These are phyloP conservation scores for Shiraia bambusicola DNA, from an alignment of 2,329 filamentous ascomycete genomes.

Conservation along the genomic window DNA sequence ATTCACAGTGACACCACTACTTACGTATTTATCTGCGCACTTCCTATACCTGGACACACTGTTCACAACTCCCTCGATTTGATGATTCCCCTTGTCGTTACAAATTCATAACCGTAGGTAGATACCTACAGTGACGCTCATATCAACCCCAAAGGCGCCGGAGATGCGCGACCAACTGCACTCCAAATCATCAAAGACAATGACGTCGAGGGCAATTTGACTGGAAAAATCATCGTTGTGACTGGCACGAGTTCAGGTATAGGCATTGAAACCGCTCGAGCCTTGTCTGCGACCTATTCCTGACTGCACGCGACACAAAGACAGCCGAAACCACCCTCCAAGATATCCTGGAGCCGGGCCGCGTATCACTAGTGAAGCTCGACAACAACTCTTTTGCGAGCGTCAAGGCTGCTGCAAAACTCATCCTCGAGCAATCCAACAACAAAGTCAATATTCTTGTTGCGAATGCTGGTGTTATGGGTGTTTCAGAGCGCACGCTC, in stretches of 20 bases:
- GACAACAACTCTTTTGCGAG: constrained; percentile 21
- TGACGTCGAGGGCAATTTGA: constrained; percentile 24
- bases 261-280: constrained; percentile 34
- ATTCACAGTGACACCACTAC: too few species aligned
- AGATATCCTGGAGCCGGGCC: constrained; percentile 21
- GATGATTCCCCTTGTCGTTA: too few species aligned
- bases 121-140: constrained; percentile 10
- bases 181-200: constrained; percentile 45
- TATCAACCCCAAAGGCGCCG: constrained; percentile 32
- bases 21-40: too few species aligned
- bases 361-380: constrained; percentile 26
- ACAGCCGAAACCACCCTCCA: constrained; percentile 23
- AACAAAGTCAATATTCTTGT: constrained; percentile 21
- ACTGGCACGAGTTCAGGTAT: constrained; percentile 29
- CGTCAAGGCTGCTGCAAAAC: constrained; percentile 20
- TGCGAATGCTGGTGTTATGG: constrained; percentile 29
- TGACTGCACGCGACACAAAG: constrained; percentile 42
- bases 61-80: too few species aligned
- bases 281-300: constrained; percentile 50
- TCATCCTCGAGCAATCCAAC: constrained; percentile 19
- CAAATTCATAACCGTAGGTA: too few species aligned
- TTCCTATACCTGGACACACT: too few species aligned
- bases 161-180: constrained; percentile 47
- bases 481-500: constrained; percentile 18
- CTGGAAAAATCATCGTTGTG: constrained; percentile 27